These are phyloP conservation scores for Kodamaea sp. DNA, from an alignment of 1,139 yeast species.

Conservation along the genomic window DNA sequence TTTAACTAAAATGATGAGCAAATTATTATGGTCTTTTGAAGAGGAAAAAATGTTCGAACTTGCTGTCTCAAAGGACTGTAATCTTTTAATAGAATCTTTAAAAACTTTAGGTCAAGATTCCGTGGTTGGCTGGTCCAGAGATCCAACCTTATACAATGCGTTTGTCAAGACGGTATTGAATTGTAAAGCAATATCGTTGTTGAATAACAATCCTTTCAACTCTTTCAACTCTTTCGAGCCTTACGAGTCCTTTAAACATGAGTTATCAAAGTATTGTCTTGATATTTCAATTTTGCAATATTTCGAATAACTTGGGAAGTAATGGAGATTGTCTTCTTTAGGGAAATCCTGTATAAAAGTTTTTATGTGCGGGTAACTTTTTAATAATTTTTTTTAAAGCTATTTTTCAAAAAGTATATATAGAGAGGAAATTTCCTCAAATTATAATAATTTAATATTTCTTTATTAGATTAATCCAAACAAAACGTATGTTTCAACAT, in stretches of 20 bases:
- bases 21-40: neutral
- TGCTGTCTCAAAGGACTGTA: constrained; percentile 4
- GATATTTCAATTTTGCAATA: constrained; percentile 1
- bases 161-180: constrained; percentile 11
- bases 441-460: no score
- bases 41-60: neutral
- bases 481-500: constrained; percentile 6
- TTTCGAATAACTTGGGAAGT: neutral
- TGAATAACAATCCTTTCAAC: neutral
- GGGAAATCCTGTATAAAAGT: constrained; percentile 3
- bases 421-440: no score
- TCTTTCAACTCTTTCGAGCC: no score
- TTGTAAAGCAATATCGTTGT: neutral
- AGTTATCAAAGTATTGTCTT: neutral
- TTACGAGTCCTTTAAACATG: neutral
- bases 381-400: neutral
- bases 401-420: constrained; percentile 1
- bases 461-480: neutral
- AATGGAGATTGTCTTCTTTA: neutral
- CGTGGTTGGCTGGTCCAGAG: constrained; percentile 21
- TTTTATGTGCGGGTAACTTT: constrained; percentile 9
- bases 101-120: constrained; percentile 12
- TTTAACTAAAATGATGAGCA: constrained; percentile 5
- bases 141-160: constrained; percentile 7
- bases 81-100: constrained; percentile 4